These are phyloP conservation scores for Umbelopsis vinacea DNA, from an alignment of 192 early-diverging fungal genomes.

Conservation along the genomic window DNA sequence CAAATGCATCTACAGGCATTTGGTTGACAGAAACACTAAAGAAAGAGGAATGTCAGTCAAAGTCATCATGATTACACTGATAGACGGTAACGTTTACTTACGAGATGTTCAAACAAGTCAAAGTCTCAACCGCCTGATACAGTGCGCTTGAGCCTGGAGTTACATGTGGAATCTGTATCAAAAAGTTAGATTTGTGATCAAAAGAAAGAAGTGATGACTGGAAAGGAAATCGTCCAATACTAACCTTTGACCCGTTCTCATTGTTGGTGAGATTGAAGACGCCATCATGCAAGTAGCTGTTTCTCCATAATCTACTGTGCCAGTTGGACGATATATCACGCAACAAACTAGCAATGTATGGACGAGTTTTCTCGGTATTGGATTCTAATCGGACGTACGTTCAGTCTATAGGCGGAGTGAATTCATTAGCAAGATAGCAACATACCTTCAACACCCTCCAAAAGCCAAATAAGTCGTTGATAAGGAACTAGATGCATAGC, in stretches of 20 bases:
- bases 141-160: conserved; percentile 46
- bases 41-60: background rate
- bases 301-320: conserved; percentile 58
- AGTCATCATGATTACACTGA: background rate
- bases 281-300: conserved; percentile 44
- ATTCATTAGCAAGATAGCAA: background rate
- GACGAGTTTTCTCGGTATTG: conserved; percentile 4
- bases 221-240: background rate
- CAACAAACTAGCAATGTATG: conserved; percentile 45
- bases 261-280: conserved; percentile 42
- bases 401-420: no score
- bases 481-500: conserved; percentile 68
- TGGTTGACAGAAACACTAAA: conserved; percentile 33
- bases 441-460: background rate
- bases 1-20: conserved; percentile 34
- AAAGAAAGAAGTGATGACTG: background rate
- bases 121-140: conserved; percentile 53
- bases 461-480: conserved; percentile 69
- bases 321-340: conserved; percentile 57
- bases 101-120: conserved; percentile 53
- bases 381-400: background rate
- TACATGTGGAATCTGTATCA: background rate
- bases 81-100: conserved; percentile 27
- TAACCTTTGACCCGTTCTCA: conserved; percentile 35
- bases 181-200: background rate